Base-by-base conservation (phyloP, 2,329 filamentous ascomycete species). In the Incumbomyces delicatus region DNA sequence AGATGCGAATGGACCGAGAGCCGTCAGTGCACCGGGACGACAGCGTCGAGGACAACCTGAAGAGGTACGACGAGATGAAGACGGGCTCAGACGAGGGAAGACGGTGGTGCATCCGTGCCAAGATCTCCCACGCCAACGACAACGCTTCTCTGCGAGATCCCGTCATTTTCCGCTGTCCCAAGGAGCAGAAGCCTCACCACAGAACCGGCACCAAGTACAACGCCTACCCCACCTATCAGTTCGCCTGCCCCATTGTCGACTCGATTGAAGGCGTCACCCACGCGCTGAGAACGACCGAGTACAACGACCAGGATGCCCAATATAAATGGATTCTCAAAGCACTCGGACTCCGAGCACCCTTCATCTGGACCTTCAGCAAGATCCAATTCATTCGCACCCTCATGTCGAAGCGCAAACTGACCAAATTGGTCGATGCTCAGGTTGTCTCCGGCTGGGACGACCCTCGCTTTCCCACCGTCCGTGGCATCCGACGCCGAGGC, bases 131-230 rank as follows among this genome's bases (percentile, higher is more conserved):
- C 57, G 86, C 94, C 65, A 85, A 92, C 68, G 85, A 85, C 54
- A 96, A 98, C 74, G 94, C 94, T 69, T 87, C 92, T 44, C 82
- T 96, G 78, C 79, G 92, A 55, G 92, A 98, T 65, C 92, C 92
- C 11, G 89, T 96, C 66, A 94, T 98, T 65, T 96, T 95, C 75
- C 83, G 92, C 56, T 95, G 88, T 77, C 51, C 54, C 6, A 57
- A 56, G 37, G 95, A 94, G 60, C 73, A 77, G 5, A 62, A 74
- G 41, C 64, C 71, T 10, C 79, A 82, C 59, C 78, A 80, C 63
- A 75, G 79, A 45, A 82, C 78, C 5, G 78, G 77, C n/a, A 64
- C 63, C 41, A 75, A 72, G 50, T 82, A 78, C 77, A 81, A 81
- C 63, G 75, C 80, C 56, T 82, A 82, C 62, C 78, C 78, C 1